Evolutionary conservation across 306 rosid species (phyloP), one percentile per base, ranked within the genome.

Genomic region (Clitoria ternatea): DNA sequence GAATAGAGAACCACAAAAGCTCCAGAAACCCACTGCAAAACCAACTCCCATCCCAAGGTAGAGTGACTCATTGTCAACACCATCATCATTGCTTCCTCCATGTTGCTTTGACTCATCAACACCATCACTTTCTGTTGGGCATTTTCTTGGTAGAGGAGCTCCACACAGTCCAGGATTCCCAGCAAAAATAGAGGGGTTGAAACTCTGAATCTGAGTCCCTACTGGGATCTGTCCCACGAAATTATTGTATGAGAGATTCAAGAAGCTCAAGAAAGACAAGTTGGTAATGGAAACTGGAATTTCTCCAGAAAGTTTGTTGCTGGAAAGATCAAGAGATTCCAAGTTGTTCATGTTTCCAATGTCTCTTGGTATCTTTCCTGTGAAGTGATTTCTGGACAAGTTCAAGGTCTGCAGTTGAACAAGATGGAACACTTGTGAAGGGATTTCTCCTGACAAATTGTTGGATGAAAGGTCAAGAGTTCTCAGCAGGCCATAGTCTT

Each of bases 171-270:
- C 27, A 27, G 11, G 57, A 29, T 74, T 74, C 19, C 72, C 72
- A 52, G 3, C 32, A 40, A 26, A 74, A 35, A 29, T 39, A 1
- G 36, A 74, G 3, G 26, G 10, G 18, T 64, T 10, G 42, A 74
- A 74, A 64, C 36, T 63, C 2, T 42, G 79, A 30, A 75, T 55
- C 3, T 70, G 84, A 23, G 84, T 37, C 10, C 81, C 68, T 1
- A 61, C 1, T 40, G 86, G 79, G 5, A 82, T 74, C 70, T 44
- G 36, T 4, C 81, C 81, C 0, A 14, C 24, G 6, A 82, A 66
- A 39, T 42, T 1, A 7, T 82, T 82, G 69, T 74, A 50, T 36
- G 83, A 78, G 1, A 78, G n/a, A 49, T 78, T 74, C 5, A 82
- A 40, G 10, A 47, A 43, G 9, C n/a, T 26, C 3, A 78, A 39